These are phyloP conservation scores for Xylariaceae sp. DNA, from an alignment of 2,329 filamentous ascomycete genomes.

Conservation along the genomic window DNA sequence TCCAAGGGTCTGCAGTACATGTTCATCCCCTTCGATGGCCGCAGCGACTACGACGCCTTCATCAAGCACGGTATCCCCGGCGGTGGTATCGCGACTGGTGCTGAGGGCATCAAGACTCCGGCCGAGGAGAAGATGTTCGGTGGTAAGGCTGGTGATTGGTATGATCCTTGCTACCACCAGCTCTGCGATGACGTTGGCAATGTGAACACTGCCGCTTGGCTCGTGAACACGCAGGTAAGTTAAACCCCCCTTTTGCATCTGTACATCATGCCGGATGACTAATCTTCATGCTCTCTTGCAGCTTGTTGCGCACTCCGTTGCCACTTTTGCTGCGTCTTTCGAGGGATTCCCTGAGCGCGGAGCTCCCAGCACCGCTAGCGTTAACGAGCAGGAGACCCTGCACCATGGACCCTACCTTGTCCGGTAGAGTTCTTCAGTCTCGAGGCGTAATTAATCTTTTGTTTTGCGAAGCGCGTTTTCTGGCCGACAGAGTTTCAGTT, in stretches of 20 bases:
- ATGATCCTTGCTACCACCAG: slow-evolving; percentile 57
- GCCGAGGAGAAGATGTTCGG: slow-evolving; percentile 49
- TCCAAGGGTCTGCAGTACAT: slow-evolving; percentile 59
- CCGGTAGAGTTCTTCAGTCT: slow-evolving; percentile 33
- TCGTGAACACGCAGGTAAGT: slow-evolving; percentile 53
- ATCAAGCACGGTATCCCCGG: slow-evolving; percentile 40
- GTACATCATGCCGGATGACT: neutral
- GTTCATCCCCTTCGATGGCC: slow-evolving; percentile 70
- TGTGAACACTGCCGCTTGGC: slow-evolving; percentile 55
- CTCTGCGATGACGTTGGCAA: slow-evolving; percentile 56
- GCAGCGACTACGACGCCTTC: slow-evolving; percentile 65
- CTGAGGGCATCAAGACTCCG: slow-evolving; percentile 51
- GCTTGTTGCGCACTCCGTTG: slow-evolving; percentile 68
- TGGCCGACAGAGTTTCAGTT: neutral
- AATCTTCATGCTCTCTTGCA: slow-evolving; percentile 21
- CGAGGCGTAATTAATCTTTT: neutral
- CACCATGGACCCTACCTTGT: slow-evolving; percentile 47
- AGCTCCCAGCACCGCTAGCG: slow-evolving; percentile 21
- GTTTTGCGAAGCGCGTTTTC: neutral
- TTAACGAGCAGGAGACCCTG: slow-evolving; percentile 37
- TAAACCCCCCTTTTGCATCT: neutral
- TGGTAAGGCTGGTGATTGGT: slow-evolving; percentile 48
- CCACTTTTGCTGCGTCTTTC: slow-evolving; percentile 61
- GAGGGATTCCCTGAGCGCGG: slow-evolving; percentile 57
- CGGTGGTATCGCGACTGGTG: slow-evolving; percentile 65